These are phyloP conservation scores for Durusdinium trenchii DNA, from an alignment of 73 alveolate genomes.

Conservation along the genomic window DNA sequence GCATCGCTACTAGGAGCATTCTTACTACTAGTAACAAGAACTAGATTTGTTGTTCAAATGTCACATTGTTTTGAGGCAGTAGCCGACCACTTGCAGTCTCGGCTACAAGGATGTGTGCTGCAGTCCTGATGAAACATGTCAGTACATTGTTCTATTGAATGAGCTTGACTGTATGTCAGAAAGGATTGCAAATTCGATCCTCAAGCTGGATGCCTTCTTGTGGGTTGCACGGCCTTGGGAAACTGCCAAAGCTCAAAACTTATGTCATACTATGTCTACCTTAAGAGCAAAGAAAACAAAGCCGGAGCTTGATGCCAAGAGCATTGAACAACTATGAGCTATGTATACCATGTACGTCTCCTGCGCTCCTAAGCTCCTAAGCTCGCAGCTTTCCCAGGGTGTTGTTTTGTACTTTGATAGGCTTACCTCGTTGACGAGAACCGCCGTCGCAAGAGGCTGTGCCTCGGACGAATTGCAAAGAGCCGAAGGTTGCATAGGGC, in stretches of 20 bases:
- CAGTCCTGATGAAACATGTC: constrained; percentile 27
- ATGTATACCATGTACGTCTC: background rate
- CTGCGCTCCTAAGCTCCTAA: background rate
- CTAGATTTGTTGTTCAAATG: too few relatives aligned
- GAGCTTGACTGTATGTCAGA: background rate
- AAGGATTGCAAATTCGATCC: background rate
- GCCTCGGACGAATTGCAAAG: background rate
- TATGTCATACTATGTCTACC: too few relatives aligned
- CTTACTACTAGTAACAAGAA: too few relatives aligned
- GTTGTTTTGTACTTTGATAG: constrained; percentile 52
- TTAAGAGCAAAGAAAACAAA: background rate
- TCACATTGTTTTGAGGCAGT: background rate
- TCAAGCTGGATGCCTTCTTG: constrained; percentile 63
- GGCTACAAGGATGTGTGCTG: constrained; percentile 31
- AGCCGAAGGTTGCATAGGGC: background rate
- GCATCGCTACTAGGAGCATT: too few relatives aligned
- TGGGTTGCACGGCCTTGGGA: constrained; percentile 51
- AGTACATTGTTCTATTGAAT: background rate
- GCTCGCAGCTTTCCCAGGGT: constrained; percentile 53
- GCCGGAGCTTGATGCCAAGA: background rate
- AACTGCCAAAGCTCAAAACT: background rate
- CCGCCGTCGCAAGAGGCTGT: constrained; percentile 85
- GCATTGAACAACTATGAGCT: background rate
- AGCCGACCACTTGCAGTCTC: constrained; percentile 72
- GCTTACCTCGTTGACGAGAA: constrained; percentile 80